Evolutionary conservation across 345 rosid species (phyloP), one percentile per base, ranked within the genome.

Genomic region (Citropsis articulata): DNA sequence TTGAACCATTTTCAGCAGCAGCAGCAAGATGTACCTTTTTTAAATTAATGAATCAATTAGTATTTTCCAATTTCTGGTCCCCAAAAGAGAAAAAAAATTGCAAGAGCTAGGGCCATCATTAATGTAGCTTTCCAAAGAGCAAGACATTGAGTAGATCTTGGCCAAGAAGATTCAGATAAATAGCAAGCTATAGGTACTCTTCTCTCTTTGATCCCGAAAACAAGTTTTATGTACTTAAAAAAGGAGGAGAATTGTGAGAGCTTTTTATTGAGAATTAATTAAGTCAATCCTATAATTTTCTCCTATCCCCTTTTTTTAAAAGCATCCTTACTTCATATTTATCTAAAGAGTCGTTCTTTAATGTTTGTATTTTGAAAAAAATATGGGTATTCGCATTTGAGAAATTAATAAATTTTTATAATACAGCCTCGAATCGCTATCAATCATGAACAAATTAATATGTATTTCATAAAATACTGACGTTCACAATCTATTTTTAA

Each of bases 1-100:
- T 35, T 79, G 74, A 81, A 62, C 63, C 85, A 84, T 66, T 85
- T 82, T 74, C 88, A 84, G n/a, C 87, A 84, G 77, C 80, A 75
- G 50, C 8, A 7, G 10, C 14, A 24, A 33, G 69, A 40, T 42
- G 35, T 63, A 40, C 53, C 61, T 57, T 53, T 57, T 28, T 71
- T 31, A 33, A 57, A 42, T 24, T 60, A 61, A 66, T 12, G 28
- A 12, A 21, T 27, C 38, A 2, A 24, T 27, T 71, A 22, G 42
- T 57, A 31, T 24, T 63, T 27, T 24, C 27, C 19, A 24, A 48
- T 42, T 59, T 57, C 27, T 56, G 36, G 42, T 66, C 14, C 1
- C 25, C 1, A 16, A 0, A 50, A 48, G 7, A 4, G 18, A 53
- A 53, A 50, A 18, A 53, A 53, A 18, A 18, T 16, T 1, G 7